Percentiles rank a stretch among this genome's conserved stretches.
These are phyloP conservation scores for Tulasnella sp. DNA, from an alignment of 768 basidiomycete species.

Conservation along the genomic window DNA sequence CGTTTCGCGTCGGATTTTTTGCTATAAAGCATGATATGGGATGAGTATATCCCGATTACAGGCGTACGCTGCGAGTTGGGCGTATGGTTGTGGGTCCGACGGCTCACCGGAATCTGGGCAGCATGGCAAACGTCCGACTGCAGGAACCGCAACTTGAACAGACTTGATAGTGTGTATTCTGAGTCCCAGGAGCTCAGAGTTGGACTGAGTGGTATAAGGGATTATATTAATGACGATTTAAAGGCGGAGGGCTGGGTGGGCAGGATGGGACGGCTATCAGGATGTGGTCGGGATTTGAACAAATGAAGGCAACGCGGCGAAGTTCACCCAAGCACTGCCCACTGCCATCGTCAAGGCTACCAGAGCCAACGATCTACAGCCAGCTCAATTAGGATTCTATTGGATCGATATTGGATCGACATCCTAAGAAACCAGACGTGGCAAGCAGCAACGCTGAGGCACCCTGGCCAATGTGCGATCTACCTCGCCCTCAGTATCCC, in stretches of 20 bases:
- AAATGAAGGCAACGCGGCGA: not conserved
- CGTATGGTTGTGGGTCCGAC: not conserved
- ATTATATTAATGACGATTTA: not conserved
- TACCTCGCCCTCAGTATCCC: too few species aligned
- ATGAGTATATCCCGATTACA: not conserved
- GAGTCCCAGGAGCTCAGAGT: not conserved
- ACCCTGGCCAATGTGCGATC: too few species aligned
- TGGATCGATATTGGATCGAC: too few species aligned
- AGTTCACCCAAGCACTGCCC: not conserved
- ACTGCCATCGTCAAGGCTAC: not conserved
- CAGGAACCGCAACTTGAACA: not conserved
- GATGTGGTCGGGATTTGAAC: not conserved
- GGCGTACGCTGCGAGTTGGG: too few species aligned
- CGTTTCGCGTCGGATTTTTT: slow-evolving; percentile 69
- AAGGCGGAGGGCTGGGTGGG: not conserved
- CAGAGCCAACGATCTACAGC: too few species aligned
- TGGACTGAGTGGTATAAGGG: not conserved
- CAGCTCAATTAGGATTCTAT: too few species aligned
- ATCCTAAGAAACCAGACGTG: too few species aligned
- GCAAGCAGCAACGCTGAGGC: too few species aligned
- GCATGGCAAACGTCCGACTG: not conserved
- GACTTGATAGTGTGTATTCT: not conserved
- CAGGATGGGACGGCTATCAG: not conserved
- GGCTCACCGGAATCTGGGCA: slow-evolving; percentile 12
- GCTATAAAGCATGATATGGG: slow-evolving; percentile 30